Evolutionary conservation across 1,284 basidiomycete species (phyloP), one percentile per base, ranked within the genome.

Genomic region (Ustilago curta): DNA sequence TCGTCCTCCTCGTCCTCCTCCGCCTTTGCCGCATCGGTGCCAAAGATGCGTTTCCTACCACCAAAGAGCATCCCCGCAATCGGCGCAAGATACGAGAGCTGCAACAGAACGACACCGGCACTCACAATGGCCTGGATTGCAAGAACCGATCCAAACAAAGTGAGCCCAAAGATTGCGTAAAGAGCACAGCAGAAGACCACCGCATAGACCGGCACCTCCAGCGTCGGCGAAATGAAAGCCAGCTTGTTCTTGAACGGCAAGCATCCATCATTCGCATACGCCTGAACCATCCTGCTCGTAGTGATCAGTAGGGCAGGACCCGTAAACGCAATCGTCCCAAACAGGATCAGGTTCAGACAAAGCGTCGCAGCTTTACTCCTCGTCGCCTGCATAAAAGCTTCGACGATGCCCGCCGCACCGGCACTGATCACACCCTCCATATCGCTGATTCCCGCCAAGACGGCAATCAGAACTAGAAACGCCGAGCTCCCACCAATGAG

Each of bases 221-320:
- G 56, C 14, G 45, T 59, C 12, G 61, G 49, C 54, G 73, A 72
- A 8, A 72, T 40, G 18, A 42, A 18, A 4, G 50, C 59, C 8
- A 75, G 48, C 47, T 71, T 58, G 11, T 45, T 56, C 2, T 42
- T 27, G 43, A 67, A 67, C 1, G 72, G 72, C 21, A 75, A 14
- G 8, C 59, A 71, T 2, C 68, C 68, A 35, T 75, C 72, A 29
- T 60, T 62, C 39, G 72, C 72, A 44, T 60, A 75, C 16, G 72
- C 57, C 40, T 75, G 72, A 0, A 75, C 57, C 68, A 75, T 71
- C 4, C 72, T 57, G 12, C 57, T 68, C 4, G 53, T 51, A 4
- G 72, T 71, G 31, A 71, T 47, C 59, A 75, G 50, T 12, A 75
- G 59, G 5, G 72, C 68, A 12, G 72, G 72, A 9, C 60, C 63